Percentiles rank a stretch among this genome's conserved stretches.
These are phyloP conservation scores for Pseudofabraea citricarpa DNA, from an alignment of 2,329 filamentous ascomycete species.

Conservation along the genomic window DNA sequence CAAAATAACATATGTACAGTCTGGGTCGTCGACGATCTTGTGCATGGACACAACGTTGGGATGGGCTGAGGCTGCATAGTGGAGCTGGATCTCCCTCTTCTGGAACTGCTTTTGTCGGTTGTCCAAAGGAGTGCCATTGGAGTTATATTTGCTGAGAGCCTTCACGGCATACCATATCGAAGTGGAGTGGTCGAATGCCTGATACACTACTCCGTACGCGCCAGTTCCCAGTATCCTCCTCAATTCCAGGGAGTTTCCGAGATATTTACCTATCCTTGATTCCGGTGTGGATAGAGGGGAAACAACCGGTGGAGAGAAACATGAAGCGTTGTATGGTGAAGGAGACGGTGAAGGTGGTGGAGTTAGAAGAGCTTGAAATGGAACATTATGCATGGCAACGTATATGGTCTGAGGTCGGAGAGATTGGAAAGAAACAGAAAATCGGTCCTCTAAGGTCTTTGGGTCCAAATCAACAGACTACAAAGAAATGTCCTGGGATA, in stretches of 20 bases:
- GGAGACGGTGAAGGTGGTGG: conserved; percentile 3
- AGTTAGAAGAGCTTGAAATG: conserved; percentile 4
- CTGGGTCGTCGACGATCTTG: conserved; percentile 85
- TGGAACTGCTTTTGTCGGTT: conserved; percentile 84
- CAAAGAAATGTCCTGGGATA: conserved; percentile 9
- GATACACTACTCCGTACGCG: conserved; percentile 93
- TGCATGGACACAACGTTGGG: conserved; percentile 90
- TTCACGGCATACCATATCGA: conserved; percentile 87
- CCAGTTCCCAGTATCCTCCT: conserved; percentile 85
- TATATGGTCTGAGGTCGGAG: conserved; percentile 16
- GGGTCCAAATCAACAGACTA: conserved; percentile 19
- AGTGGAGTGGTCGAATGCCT: conserved; percentile 69
- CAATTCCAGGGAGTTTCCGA: conserved; percentile 67
- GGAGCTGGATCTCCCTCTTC: conserved; percentile 85
- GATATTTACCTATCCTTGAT: conserved; percentile 77
- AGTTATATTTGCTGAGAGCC: conserved; percentile 86
- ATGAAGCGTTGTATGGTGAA: conserved; percentile 1
- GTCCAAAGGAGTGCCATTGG: conserved; percentile 67
- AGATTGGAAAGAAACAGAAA: conserved; percentile 9
- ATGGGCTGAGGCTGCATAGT: conserved; percentile 84
- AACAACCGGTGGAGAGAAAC: conserved; percentile 2
- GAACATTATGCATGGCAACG: conserved; percentile 23
- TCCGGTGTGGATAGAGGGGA: conserved; percentile 52
- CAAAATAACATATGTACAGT: conserved; percentile 94
- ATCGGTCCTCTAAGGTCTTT: conserved; percentile 6